phyloP scores from a whole-genome alignment of 176 grass and related monocot species.

The Oryza australiensis region DNA sequence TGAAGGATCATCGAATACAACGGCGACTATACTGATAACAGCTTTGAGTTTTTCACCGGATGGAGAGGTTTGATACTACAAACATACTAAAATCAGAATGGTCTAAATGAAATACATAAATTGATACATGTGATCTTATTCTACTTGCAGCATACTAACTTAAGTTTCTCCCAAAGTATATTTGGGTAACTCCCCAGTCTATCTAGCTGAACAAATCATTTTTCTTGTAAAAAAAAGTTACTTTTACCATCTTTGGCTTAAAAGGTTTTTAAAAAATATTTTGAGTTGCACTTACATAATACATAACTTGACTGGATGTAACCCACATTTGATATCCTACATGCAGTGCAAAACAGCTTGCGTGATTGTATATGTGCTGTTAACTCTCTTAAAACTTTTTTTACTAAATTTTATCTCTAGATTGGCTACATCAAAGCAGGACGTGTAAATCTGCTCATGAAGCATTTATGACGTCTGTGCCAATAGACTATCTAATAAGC shows the following conservation, averaged over 20 bases:
- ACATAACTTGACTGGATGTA: not conserved
- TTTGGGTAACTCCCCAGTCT: not conserved
- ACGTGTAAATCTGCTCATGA: not conserved
- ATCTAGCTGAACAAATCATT: not conserved
- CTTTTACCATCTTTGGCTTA: not conserved
- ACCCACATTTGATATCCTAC: not conserved
- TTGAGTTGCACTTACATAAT: not conserved
- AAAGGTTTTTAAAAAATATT: not conserved
- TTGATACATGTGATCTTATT: not conserved
- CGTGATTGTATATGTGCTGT: not conserved
- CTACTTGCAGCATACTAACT: not conserved
- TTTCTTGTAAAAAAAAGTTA: not conserved
- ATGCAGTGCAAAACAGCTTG: not conserved
- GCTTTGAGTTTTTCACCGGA: constrained; percentile 88
- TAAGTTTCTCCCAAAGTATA: constrained; percentile 13
- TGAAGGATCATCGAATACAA: constrained; percentile 59
- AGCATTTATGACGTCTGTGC: not conserved
- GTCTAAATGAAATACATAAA: constrained; percentile 15
- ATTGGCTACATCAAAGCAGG: not conserved
- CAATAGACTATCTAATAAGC: constrained; percentile 1
- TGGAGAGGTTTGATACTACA: constrained; percentile 72
- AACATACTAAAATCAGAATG: constrained; percentile 6
- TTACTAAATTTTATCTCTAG: not conserved
- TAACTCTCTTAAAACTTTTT: not conserved
- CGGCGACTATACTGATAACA: constrained; percentile 63